These are phyloP conservation scores for Ganoderma resinaceum DNA, from an alignment of 1,284 basidiomycete genomes.

Conservation along the genomic window DNA sequence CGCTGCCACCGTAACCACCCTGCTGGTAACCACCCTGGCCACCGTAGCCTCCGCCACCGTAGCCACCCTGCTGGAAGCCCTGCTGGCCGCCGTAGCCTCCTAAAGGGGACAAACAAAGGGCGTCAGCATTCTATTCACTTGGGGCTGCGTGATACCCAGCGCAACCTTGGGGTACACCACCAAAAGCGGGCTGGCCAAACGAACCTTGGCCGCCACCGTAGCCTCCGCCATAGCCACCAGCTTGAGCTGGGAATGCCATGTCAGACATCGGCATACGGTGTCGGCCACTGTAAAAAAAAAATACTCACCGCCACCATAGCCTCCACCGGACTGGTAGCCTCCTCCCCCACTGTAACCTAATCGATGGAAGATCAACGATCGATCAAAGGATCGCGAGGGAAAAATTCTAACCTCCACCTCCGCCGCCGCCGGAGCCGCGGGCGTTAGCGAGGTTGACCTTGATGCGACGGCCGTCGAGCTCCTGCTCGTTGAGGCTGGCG, in stretches of 20 bases:
- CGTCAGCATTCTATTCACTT: background rate
- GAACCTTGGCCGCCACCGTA: constrained; percentile 33
- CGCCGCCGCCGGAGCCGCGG: constrained; percentile 59
- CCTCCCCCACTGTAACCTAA: constrained; percentile 44
- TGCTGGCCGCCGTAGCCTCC: constrained; percentile 28
- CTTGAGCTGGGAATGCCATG: constrained; percentile 21
- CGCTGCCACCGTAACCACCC: constrained; percentile 34
- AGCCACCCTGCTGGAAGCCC: constrained; percentile 35
- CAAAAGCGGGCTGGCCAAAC: constrained; percentile 18
- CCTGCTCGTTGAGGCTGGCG: constrained; percentile 83
- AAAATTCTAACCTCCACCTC: constrained; percentile 35
- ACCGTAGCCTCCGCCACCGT: constrained; percentile 26
- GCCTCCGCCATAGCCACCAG: constrained; percentile 41
- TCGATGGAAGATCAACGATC: constrained; percentile 10
- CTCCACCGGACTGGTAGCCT: constrained; percentile 42
- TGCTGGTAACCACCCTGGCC: constrained; percentile 28
- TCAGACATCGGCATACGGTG: constrained; percentile 16
- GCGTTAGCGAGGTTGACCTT: constrained; percentile 96
- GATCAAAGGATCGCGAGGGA: background rate
- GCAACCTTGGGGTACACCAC: constrained; percentile 13
- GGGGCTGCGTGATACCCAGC: background rate
- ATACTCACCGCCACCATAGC: constrained; percentile 23
- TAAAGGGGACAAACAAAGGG: background rate
- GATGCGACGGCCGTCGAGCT: constrained; percentile 93
- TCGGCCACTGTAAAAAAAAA: background rate